Percentiles rank a stretch among this genome's conserved stretches.
Conservation (phyloP, 345 rosid species). For the Geranium rotundifolium region DNA sequence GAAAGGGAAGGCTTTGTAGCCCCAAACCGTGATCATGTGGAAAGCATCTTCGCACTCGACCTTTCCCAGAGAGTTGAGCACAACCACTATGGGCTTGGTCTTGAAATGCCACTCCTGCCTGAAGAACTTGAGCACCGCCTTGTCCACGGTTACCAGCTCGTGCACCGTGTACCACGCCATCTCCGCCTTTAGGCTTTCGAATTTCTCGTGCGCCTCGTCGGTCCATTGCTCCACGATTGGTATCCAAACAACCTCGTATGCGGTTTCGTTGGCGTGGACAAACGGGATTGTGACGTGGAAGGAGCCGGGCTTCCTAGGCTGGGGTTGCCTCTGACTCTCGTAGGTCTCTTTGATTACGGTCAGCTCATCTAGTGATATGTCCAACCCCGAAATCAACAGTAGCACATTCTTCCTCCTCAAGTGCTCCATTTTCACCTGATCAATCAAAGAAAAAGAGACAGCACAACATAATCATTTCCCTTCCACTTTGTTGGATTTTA, state of each 20-base stretch:
- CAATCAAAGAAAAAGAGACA: too few species aligned
- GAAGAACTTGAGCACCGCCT: slow-evolving; percentile 8
- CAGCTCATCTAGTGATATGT: slow-evolving; percentile 2
- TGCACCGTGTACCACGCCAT: slow-evolving; percentile 6
- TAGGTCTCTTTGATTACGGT: background rate
- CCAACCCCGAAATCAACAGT: slow-evolving; percentile 1
- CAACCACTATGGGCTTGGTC: slow-evolving; percentile 3
- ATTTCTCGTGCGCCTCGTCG: background rate
- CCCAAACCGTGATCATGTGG: slow-evolving; percentile 3
- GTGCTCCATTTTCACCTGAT: slow-evolving; percentile 5
- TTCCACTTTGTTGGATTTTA: too few species aligned
- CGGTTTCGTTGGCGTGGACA: too few species aligned
- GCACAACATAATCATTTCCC: too few species aligned
- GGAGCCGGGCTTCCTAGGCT: background rate
- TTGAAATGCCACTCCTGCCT: slow-evolving; percentile 6
- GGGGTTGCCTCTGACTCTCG: too few species aligned
- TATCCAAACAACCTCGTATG: slow-evolving; percentile 9
- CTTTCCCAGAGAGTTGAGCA: slow-evolving; percentile 6
- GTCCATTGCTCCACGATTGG: slow-evolving; percentile 5
- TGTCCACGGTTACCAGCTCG: background rate
- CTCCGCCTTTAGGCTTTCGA: background rate
- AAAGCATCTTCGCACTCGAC: slow-evolving; percentile 5
- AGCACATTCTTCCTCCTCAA: background rate
- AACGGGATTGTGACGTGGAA: too few species aligned
- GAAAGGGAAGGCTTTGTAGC: background rate